phyloP scores from a whole-genome alignment of 2,329 filamentous ascomycete genomes.

The Byssochlamys sp. region DNA sequence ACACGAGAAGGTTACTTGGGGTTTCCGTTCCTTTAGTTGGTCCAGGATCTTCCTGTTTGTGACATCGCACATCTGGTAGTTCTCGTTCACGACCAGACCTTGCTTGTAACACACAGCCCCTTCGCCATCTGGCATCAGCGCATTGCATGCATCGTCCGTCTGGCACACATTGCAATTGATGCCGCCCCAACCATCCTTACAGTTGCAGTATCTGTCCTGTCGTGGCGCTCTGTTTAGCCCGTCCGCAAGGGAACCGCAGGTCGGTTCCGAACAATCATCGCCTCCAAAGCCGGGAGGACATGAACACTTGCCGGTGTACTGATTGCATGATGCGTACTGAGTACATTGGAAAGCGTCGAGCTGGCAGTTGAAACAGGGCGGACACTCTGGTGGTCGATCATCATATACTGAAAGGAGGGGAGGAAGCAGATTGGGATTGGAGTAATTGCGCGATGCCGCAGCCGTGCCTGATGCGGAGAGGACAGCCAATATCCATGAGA shows the following conservation, averaged over 20 bases:
- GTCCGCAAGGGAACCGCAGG: conserved; percentile 79
- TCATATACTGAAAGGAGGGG: conserved; percentile 62
- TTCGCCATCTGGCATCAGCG: conserved; percentile 71
- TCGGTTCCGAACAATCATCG: conserved; percentile 82
- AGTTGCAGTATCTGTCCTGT: conserved; percentile 63
- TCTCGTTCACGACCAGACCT: conserved; percentile 81
- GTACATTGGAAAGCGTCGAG: conserved; percentile 83
- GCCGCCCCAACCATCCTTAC: conserved; percentile 85
- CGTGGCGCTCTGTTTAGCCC: conserved; percentile 70
- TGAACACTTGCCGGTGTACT: conserved; percentile 81
- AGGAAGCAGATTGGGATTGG: conserved; percentile 51
- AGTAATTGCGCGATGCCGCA: conserved; percentile 42
- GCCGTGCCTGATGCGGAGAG: conserved; percentile 16
- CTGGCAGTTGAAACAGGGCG: conserved; percentile 85
- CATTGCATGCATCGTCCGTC: conserved; percentile 70
- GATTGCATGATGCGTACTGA: conserved; percentile 82
- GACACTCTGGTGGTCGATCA: conserved; percentile 51
- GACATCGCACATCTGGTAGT: conserved; percentile 95
- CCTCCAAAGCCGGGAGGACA: conserved; percentile 90
- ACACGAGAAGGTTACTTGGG: conserved; percentile 91
- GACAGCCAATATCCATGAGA: conserved; percentile 9
- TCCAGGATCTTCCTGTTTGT: conserved; percentile 90
- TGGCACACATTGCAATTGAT: conserved; percentile 98
- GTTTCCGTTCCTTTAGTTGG: conserved; percentile 71
- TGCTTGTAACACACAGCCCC: conserved; percentile 87